Conservation (phyloP, 768 basidiomycete genomes). For the Fomitopsis serialis region DNA sequence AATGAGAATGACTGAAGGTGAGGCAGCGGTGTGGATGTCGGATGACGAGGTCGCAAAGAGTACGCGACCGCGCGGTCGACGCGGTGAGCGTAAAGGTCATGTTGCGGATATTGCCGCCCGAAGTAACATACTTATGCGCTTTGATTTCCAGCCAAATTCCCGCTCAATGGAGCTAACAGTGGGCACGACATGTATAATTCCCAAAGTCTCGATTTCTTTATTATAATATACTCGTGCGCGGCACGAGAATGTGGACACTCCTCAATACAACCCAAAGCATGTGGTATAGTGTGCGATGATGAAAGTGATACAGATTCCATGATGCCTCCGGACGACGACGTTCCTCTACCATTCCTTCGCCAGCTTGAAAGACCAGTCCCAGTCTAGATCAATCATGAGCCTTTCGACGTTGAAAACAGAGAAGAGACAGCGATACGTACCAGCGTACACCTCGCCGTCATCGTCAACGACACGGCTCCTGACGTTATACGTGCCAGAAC, state of each 20-base stretch:
- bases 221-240: not conserved
- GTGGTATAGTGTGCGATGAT: not conserved
- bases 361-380: slow-evolving; percentile 89
- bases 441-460: slow-evolving; percentile 74
- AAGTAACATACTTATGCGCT: too few relatives aligned
- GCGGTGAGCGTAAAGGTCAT: not conserved
- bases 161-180: too few relatives aligned
- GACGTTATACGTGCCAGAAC: slow-evolving; percentile 74
- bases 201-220: not conserved
- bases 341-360: slow-evolving; percentile 79
- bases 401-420: not conserved
- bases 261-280: not conserved
- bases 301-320: not conserved
- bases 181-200: not conserved
- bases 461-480: slow-evolving; percentile 84
- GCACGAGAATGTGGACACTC: not conserved
- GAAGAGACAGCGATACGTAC: slow-evolving; percentile 36
- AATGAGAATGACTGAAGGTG: not conserved
- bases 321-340: not conserved
- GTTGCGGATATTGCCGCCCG: not conserved
- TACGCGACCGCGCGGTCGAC: not conserved
- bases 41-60: not conserved
- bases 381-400: slow-evolving; percentile 41
- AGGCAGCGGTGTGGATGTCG: not conserved
- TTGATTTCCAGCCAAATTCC: too few relatives aligned